Conservation (phyloP, 1,284 basidiomycete species). For the Tremellales sp. region DNA sequence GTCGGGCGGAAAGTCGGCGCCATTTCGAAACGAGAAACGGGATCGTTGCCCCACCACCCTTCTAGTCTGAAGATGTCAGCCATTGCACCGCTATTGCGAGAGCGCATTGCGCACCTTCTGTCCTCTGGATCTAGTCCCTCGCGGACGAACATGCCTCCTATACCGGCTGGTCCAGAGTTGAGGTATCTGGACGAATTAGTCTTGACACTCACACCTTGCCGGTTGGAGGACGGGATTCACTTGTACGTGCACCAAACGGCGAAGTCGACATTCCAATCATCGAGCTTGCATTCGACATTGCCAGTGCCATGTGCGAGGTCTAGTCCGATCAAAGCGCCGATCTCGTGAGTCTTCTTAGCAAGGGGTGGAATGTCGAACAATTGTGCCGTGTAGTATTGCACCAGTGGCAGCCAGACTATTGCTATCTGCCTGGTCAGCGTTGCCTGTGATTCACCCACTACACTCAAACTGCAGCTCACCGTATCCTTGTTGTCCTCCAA, state of each 20-base stretch:
- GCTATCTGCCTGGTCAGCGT: constrained; percentile 59
- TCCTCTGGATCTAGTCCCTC: constrained; percentile 41
- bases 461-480: constrained; percentile 21
- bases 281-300: constrained; percentile 82
- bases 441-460: not conserved
- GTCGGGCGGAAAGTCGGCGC: constrained; percentile 75
- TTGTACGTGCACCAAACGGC: constrained; percentile 98
- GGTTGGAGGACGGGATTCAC: constrained; percentile 23
- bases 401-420: constrained; percentile 80
- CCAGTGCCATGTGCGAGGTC: constrained; percentile 95
- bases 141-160: constrained; percentile 63
- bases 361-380: constrained; percentile 81
- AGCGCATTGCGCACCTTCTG: constrained; percentile 22
- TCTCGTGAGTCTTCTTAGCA: constrained; percentile 72
- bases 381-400: constrained; percentile 99
- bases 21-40: constrained; percentile 85
- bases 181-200: constrained; percentile 58
- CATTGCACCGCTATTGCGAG: not conserved
- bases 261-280: constrained; percentile 94
- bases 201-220: constrained; percentile 13
- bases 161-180: constrained; percentile 91
- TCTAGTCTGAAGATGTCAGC: constrained; percentile 58
- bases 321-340: constrained; percentile 85
- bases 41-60: constrained; percentile 97
- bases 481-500: constrained; percentile 66